Base-by-base conservation (phyloP, 352 stramenopile species). In the Globisporangium uncinulatum region DNA sequence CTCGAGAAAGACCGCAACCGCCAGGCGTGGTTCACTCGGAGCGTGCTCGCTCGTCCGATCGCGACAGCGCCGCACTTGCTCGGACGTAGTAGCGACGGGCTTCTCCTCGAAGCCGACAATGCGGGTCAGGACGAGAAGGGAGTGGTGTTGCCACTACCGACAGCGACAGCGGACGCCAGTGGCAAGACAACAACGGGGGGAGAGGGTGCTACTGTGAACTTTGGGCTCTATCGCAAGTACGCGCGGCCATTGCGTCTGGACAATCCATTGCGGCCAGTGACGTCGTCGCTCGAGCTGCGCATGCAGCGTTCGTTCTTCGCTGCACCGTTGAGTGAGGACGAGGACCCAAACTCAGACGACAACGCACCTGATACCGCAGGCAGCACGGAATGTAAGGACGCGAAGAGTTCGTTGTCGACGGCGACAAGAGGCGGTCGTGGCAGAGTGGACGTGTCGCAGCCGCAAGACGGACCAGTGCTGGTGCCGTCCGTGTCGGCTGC, bases 1-100 rank as follows among this genome's bases (percentile, higher is more conserved):
- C 62, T 90, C 9, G 70, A 83, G 48, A 62, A 67, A 5, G 76
- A 86, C 1, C 63, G 74, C 43, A 67, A 84, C 34, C 62, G 66
- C 0, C 74, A 85, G 41, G 37, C 60, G 1, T 56, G 60, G 17
- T 82, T 75, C 20, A 76, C 74, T 1, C 61, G 60, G 11, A 77
- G 64, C 14, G 69, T 66, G 3, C 56, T 83, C 13, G 59, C 58
- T 13, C 70, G 78, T 8, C 63, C 70, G 8, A 68, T 87, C 39
- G 57, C 67, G 15, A 86, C 65, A 10, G 62, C 62, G 6, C 61
- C 67, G 9, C 41, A 56, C 17, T 42, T 45, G 5, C 37, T 59
- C 15, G 61, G 20, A 48, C 51, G 17, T 49, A 58, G 39, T 47
- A 55, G 45, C 24, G 32, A 44, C 10, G 31, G 11, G 7, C 46